A percentile compares a stretch with the other conserved stretches of the same genome.
These are phyloP conservation scores for Hericium alpestre DNA, from an alignment of 768 basidiomycete species.

Conservation along the genomic window DNA sequence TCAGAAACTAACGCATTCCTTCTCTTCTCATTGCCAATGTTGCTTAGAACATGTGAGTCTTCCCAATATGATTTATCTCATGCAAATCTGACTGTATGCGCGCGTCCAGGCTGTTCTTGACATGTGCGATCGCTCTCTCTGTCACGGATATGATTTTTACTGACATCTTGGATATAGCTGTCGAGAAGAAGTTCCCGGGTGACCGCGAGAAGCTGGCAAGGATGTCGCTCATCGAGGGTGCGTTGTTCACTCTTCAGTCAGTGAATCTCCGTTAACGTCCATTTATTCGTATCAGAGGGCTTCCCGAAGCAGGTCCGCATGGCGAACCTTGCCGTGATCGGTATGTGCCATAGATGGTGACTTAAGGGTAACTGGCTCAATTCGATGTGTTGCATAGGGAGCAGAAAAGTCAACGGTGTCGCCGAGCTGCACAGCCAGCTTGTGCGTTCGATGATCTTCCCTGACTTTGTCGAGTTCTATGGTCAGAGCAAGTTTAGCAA, in stretches of 20 bases:
- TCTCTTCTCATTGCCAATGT: not conserved
- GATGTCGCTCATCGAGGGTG: conserved; percentile 90
- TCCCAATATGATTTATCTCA: not conserved
- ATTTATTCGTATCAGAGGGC: conserved; percentile 46
- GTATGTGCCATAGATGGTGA: conserved; percentile 18
- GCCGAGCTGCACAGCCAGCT: conserved; percentile 93
- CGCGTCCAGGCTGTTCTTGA: conserved; percentile 48
- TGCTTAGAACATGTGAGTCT: conserved; percentile 40
- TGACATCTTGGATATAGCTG: conserved; percentile 33
- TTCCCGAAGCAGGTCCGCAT: conserved; percentile 78
- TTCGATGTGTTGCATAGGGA: conserved; percentile 30
- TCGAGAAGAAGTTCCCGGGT: conserved; percentile 83
- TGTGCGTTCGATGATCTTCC: conserved; percentile 71
- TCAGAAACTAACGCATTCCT: conserved; percentile 9
- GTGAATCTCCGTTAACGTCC: not conserved
- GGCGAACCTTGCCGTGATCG: conserved; percentile 88
- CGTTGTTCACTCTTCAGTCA: conserved; percentile 1
- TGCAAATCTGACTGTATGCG: not conserved
- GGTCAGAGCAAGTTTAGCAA: conserved; percentile 85
- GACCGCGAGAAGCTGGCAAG: conserved; percentile 70
- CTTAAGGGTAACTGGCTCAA: conserved; percentile 1
- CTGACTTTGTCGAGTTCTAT: conserved; percentile 90
- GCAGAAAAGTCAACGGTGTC: conserved; percentile 88
- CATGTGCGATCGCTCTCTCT: conserved; percentile 39
- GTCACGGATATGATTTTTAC: no score